phyloP scores from a whole-genome alignment of 75 land plant genomes.

The Cryptomeria japonica region DNA sequence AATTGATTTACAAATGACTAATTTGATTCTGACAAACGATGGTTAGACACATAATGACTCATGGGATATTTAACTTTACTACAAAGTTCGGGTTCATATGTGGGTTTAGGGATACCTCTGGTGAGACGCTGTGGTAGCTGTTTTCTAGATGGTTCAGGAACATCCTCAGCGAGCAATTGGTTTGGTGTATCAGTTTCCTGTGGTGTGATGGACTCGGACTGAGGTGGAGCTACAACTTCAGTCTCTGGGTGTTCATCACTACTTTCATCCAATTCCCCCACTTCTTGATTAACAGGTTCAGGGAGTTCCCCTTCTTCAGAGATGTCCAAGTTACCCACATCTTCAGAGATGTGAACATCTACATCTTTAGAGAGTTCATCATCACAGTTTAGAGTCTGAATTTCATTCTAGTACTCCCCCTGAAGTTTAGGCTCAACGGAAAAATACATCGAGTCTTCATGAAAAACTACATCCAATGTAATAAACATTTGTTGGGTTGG shows the following conservation, averaged over 20 bases:
- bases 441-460: background rate
- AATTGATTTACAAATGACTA: conserved; percentile 14
- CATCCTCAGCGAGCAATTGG: background rate
- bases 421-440: background rate
- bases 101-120: background rate
- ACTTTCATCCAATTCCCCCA: no score
- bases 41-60: conserved; percentile 12
- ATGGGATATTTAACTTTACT: conserved; percentile 12
- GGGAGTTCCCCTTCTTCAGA: background rate
- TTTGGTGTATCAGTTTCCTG: background rate
- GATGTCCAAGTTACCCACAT: background rate
- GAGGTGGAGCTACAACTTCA: no score
- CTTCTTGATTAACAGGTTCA: no score
- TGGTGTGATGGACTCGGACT: no score
- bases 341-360: background rate
- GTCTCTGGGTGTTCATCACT: no score
- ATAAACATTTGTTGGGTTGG: background rate
- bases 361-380: no score
- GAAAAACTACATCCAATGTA: conserved; percentile 15
- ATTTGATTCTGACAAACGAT: conserved; percentile 6
- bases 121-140: background rate
- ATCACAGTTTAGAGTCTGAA: background rate
- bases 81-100: conserved; percentile 11
- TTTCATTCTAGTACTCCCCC: conserved; percentile 13
- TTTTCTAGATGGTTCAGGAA: background rate